Base-by-base conservation (phyloP, 352 stramenopile species). In the Pythium guiyangense region DNA sequence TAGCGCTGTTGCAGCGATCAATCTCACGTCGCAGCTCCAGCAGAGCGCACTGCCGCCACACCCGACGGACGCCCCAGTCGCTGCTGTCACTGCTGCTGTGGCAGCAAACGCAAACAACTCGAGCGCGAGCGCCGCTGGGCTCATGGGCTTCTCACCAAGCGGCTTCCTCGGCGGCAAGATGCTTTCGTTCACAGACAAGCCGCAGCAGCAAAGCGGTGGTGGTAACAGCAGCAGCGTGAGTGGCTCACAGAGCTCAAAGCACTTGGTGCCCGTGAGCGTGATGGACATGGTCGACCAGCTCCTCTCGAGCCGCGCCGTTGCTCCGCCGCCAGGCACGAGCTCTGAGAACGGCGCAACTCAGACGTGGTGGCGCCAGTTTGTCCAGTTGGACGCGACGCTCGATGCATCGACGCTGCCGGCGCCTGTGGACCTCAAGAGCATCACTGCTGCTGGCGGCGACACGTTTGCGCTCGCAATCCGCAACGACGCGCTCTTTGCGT, bases 251-350 rank as follows among this genome's bases (percentile, higher is more conserved):
- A 39, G 29, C n/a, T 26, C 64, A 49, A 71, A 73, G 60, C 61
- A 67, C 31, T 43, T 74, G 27, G 57, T 76, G 37, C 34, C 64
- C 1, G 57, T 63, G 22, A 59, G 64, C 42, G 63, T 76, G 43
- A 65, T 79, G 62, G 59, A 74, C 18, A 44, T 79, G 48, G 63
- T 83, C 5, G 69, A 83, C 54, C 65, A 77, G 51, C 42, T 83
- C 11, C 63, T 83, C 20, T 52, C 50, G 10, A 68, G 53, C 40
- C 60, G 65, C 4, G 43, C 60, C 4, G 20, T 50, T 15, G 60
- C 43, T 10, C 44, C 45, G 6, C 49, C 8, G 14, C n/a, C 22
- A 2, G 12, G n/a, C 0, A 22, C 29, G 20, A 26, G 29, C 12
- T 14, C 45, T 5, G 44, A 12, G 5, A 27, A 6, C 2, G 27